phyloP scores from a whole-genome alignment of 2,329 filamentous ascomycete species.

The Fusarium circinatum region DNA sequence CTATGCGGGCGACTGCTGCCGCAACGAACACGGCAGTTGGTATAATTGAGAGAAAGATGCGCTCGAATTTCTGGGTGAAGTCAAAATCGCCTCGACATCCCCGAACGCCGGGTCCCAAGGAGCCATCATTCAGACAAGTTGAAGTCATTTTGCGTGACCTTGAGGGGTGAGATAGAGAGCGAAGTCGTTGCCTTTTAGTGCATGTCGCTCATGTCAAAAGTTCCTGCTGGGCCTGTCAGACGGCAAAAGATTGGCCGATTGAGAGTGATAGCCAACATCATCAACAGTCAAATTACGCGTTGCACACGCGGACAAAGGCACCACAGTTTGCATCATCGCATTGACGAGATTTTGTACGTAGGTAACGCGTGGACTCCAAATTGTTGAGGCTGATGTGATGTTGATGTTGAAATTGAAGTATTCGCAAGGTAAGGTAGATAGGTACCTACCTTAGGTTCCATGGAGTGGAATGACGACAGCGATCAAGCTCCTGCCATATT shows the following conservation, averaged over 20 bases:
- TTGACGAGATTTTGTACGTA: neutral
- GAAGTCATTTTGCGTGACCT: conserved; percentile 30
- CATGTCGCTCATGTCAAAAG: neutral
- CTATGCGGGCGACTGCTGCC: conserved; percentile 47
- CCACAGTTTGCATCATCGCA: too few relatives aligned
- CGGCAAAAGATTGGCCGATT: conserved; percentile 16
- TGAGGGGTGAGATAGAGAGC: neutral
- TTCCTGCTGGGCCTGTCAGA: neutral
- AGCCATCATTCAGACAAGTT: conserved; percentile 49
- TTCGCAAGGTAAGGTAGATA: neutral
- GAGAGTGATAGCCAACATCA: neutral
- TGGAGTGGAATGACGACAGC: neutral
- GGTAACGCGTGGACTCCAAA: neutral
- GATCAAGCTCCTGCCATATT: neutral
- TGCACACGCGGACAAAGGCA: neutral
- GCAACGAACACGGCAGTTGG: conserved; percentile 54
- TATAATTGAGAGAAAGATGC: conserved; percentile 57
- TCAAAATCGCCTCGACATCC: conserved; percentile 62
- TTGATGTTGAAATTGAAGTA: neutral
- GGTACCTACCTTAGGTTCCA: too few relatives aligned
- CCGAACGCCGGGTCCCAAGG: conserved; percentile 56
- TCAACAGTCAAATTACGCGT: neutral
- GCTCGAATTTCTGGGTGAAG: conserved; percentile 62
- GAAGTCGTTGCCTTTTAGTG: neutral
- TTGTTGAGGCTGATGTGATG: neutral